phyloP scores from a whole-genome alignment of 2,329 filamentous ascomycete species.

The Colletotrichum sidae region DNA sequence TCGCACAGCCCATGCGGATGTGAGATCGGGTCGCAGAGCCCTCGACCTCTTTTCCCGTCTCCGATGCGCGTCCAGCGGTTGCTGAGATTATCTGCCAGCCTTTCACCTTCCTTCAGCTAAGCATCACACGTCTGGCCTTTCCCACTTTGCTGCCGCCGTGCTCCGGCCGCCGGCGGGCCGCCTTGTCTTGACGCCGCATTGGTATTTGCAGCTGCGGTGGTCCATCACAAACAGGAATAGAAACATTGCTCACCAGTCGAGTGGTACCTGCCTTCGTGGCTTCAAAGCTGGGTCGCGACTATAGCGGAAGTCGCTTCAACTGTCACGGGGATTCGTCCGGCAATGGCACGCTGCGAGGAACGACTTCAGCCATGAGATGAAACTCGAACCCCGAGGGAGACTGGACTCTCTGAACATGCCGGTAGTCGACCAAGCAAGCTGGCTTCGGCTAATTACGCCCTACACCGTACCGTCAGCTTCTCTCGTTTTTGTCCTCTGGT shows the following conservation, averaged over 20 bases:
- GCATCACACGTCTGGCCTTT: conserved; percentile 4
- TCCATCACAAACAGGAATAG: conserved; percentile 27
- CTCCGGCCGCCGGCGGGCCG: conserved; percentile 23
- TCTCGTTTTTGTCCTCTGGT: conserved; percentile 18
- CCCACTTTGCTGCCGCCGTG: conserved; percentile 22
- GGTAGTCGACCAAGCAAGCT: conserved; percentile 27
- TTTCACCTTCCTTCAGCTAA: conserved; percentile 16
- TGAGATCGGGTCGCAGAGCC: conserved; percentile 37
- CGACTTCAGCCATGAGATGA: conserved; percentile 35
- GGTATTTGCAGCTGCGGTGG: conserved; percentile 11
- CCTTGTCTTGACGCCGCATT: conserved; percentile 26
- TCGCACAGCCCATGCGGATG: conserved; percentile 36
- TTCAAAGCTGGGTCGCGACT: too few relatives aligned
- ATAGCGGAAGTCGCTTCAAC: not conserved
- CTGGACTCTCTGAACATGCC: conserved; percentile 28
- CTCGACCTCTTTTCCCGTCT: conserved; percentile 25
- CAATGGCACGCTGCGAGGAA: conserved; percentile 34
- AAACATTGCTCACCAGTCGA: conserved; percentile 29
- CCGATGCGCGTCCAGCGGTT: conserved; percentile 27
- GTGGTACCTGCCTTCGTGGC: not conserved
- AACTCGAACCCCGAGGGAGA: conserved; percentile 30
- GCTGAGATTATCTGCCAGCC: conserved; percentile 34
- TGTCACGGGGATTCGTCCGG: conserved; percentile 29
- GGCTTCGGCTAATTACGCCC: conserved; percentile 13
- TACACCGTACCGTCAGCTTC: conserved; percentile 8